Evolutionary conservation across 345 rosid genomes (phyloP), one percentile per base, ranked within the genome.

Genomic region (Brassica rapa): DNA sequence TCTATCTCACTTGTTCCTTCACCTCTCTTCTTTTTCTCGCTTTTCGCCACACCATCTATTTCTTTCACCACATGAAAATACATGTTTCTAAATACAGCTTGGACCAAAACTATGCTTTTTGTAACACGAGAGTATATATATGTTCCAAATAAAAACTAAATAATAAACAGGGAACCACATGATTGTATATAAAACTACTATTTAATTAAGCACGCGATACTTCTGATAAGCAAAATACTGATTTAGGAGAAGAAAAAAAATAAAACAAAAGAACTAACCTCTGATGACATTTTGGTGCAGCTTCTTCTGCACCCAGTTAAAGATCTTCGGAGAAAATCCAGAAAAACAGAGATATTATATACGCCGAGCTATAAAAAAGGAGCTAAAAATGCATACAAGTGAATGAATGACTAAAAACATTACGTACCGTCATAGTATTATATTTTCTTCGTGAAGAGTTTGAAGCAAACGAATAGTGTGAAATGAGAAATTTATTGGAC

Each of bases 241-340:
- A 25, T 25, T 25, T 25, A 25, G 29, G 29, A 30, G 16, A 73
- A 39, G 25, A 4, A 41, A 25, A 9, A 9, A 4, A 43, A 39
- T 41, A 69, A 55, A 57, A 46, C 41, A 6, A 33, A 29, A 24
- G 35, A 64, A 11, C 81, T 69, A 86, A 90, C 95, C 97, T 93
- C 86, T 90, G 77, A 84, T 66, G 63, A 86, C 70, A 80, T 80
- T 84, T 35, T 87, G 87, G 86, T 86, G 80, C 83, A 90, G 83
- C 86, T 85, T 88, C 83, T 83, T 87, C 43, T 94, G 94, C 88
- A 91, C 83, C 98, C 98, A 94, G 70, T 86, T 89, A 86, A 94
- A 94, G 85, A 94, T 89, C 97, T 80, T 63, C 49, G 21, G 3
- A 21, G 4, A 39, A 61, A 23, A 29, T 27, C 6, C 35, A 49